Percentiles rank a stretch among this genome's conserved stretches.
phyloP scores from a whole-genome alignment of 2,329 filamentous ascomycete species.

The Colletotrichum melonis region DNA sequence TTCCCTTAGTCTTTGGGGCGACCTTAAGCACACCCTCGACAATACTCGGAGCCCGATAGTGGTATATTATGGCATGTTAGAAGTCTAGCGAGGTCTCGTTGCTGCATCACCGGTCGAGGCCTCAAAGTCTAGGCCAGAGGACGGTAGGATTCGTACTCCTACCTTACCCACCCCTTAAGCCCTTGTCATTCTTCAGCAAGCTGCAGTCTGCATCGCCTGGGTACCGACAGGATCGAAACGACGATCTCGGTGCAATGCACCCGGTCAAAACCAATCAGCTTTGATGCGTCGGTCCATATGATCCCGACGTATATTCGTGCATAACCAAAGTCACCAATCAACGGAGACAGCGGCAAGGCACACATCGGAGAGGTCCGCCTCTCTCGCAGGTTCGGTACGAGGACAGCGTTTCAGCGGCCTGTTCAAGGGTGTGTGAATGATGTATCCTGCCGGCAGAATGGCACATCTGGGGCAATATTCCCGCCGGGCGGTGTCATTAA shows the following conservation, averaged over 20 bases:
- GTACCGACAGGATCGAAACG: neutral
- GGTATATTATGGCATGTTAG: neutral
- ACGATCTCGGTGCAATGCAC: slow-evolving; percentile 1
- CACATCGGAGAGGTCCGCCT: neutral
- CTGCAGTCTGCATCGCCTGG: neutral
- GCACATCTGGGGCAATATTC: neutral
- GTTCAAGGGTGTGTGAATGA: neutral
- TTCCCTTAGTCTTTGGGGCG: neutral
- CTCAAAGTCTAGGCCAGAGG: neutral
- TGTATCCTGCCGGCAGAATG: neutral
- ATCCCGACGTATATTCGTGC: neutral
- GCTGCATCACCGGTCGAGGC: neutral
- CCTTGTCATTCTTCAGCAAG: neutral
- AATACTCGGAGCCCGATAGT: neutral
- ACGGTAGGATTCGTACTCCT: neutral
- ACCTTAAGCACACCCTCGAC: neutral
- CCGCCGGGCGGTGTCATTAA: slow-evolving; percentile 10
- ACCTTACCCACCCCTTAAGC: too few species aligned
- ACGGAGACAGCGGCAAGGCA: neutral
- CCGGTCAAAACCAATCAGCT: neutral
- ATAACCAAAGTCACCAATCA: neutral
- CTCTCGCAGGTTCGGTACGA: neutral
- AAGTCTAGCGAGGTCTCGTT: neutral
- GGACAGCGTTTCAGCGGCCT: neutral
- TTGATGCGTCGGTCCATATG: neutral